A percentile compares a stretch with the other conserved stretches of the same genome.
Conservation (phyloP, 306 rosid species). For the Lupinus albus region DNA sequence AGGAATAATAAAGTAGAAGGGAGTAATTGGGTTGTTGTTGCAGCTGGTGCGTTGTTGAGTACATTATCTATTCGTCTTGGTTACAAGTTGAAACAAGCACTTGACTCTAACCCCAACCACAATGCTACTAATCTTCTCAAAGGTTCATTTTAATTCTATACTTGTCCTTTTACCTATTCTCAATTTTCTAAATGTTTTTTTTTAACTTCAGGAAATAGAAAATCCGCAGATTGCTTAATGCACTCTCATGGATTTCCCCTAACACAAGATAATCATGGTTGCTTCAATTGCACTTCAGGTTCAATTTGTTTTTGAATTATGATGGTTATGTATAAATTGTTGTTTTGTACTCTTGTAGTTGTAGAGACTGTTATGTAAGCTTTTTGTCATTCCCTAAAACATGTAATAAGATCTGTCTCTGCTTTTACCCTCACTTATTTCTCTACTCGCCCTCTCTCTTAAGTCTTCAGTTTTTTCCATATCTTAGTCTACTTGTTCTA, state of each 20-base stretch:
- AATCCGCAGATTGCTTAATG: conserved; percentile 52
- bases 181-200: conserved; percentile 28
- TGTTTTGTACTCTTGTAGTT: conserved; percentile 5
- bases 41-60: conserved; percentile 89
- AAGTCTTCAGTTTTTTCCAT: conserved; percentile 13
- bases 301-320: conserved; percentile 17
- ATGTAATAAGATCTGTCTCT: not conserved
- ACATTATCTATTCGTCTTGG: conserved; percentile 82
- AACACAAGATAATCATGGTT: conserved; percentile 59
- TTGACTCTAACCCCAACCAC: conserved; percentile 69
- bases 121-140: conserved; percentile 46
- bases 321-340: conserved; percentile 21
- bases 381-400: conserved; percentile 6
- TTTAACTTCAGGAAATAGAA: conserved; percentile 60
- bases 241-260: conserved; percentile 67
- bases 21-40: conserved; percentile 83
- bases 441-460: not conserved
- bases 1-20: conserved; percentile 60
- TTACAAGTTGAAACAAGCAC: conserved; percentile 83
- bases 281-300: conserved; percentile 79
- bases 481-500: conserved; percentile 1
- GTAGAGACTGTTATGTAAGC: not conserved
- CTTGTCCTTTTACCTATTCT: conserved; percentile 19
- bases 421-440: not conserved
- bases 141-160: conserved; percentile 34